Evolutionary conservation across 1,139 yeast genomes (phyloP).

Genomic region (Blastobotrys petasosporus): DNA sequence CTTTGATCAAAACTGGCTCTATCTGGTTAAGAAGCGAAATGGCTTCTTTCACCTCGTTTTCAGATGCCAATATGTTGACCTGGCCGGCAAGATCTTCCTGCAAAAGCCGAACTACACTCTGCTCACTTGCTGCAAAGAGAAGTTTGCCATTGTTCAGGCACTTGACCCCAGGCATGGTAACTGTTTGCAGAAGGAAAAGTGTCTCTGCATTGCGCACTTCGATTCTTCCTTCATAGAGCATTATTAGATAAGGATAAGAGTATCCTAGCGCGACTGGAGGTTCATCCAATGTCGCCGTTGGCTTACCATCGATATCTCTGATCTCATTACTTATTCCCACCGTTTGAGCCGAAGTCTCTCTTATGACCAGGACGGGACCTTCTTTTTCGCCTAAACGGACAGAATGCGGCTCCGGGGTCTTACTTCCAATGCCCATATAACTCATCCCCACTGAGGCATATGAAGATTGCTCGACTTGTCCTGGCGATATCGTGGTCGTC

Average conservation of each 20-base stretch:
- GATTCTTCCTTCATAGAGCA: conserved; percentile 19
- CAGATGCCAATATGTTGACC: conserved; percentile 26
- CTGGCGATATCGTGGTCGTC: conserved; percentile 4
- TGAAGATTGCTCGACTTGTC: background rate
- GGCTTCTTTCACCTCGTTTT: conserved; percentile 35
- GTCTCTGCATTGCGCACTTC: conserved; percentile 33
- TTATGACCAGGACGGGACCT: conserved; percentile 2
- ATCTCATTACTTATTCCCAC: background rate
- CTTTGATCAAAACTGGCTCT: conserved; percentile 30
- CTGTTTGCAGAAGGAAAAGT: conserved; percentile 23
- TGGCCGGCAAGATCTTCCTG: conserved; percentile 30
- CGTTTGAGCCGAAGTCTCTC: conserved; percentile 3
- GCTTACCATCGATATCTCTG: background rate
- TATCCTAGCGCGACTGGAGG: conserved; percentile 21
- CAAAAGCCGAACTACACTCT: conserved; percentile 26
- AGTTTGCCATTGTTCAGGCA: conserved; percentile 20
- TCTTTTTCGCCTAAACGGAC: conserved; percentile 7
- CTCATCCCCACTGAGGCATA: conserved; percentile 1
- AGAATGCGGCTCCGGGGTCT: conserved; percentile 3
- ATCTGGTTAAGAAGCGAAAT: conserved; percentile 39
- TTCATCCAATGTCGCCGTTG: background rate
- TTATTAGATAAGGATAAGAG: conserved; percentile 32
- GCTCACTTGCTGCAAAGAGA: conserved; percentile 25
- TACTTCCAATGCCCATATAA: conserved; percentile 8
- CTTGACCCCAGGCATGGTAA: conserved; percentile 23